Conservation (phyloP, 1,284 basidiomycete genomes). For the Blastosporella zonata region DNA sequence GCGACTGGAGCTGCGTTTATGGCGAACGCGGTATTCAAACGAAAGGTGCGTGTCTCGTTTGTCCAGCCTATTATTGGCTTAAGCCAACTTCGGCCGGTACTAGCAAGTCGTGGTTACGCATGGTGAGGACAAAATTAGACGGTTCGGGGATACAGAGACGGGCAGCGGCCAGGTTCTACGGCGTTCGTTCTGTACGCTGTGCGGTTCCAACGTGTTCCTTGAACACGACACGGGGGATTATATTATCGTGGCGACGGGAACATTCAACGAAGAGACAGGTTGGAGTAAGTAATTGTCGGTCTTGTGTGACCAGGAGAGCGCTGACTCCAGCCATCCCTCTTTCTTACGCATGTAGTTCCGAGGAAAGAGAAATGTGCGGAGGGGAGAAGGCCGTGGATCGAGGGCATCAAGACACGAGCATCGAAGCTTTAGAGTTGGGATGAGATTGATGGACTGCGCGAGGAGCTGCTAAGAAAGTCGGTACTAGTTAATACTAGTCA, state of each 20-base stretch:
- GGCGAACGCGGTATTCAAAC: slow-evolving; percentile 31
- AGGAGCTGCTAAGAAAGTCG: too few relatives aligned
- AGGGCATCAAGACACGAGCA: slow-evolving; percentile 7
- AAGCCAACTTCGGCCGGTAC: background rate
- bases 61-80: background rate
- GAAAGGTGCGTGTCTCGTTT: slow-evolving; percentile 21
- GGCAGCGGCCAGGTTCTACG: slow-evolving; percentile 28
- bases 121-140: slow-evolving; percentile 27
- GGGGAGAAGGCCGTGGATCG: slow-evolving; percentile 16
- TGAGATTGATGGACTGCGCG: background rate
- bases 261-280: slow-evolving; percentile 18
- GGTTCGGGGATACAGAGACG: slow-evolving; percentile 29
- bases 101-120: slow-evolving; percentile 21
- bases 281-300: slow-evolving; percentile 19
- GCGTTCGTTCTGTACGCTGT: slow-evolving; percentile 34
- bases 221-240: slow-evolving; percentile 25
- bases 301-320: background rate
- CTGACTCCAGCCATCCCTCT: background rate
- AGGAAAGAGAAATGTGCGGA: slow-evolving; percentile 3
- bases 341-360: slow-evolving; percentile 8
- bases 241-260: slow-evolving; percentile 20
- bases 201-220: slow-evolving; percentile 33
- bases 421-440: slow-evolving; percentile 8
- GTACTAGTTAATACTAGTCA: too few relatives aligned
- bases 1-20: slow-evolving; percentile 32